These are phyloP conservation scores for Dryadomyces quercivorus DNA, from an alignment of 2,329 filamentous ascomycete species.

Conservation along the genomic window DNA sequence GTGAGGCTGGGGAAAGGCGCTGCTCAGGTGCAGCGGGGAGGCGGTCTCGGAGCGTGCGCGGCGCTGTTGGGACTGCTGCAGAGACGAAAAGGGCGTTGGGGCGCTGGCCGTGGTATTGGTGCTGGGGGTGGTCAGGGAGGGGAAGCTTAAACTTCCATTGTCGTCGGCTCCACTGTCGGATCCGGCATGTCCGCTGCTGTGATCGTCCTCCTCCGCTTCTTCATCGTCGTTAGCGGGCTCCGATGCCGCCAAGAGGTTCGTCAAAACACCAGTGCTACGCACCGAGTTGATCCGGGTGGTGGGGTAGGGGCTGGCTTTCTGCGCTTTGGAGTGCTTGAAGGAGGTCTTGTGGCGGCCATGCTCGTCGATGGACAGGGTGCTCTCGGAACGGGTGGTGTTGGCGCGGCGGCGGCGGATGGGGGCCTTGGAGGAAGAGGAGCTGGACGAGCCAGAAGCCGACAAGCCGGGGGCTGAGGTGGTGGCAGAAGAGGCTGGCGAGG, in stretches of 20 bases:
- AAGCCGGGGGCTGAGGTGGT: conserved; percentile 7
- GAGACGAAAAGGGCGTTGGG: conserved; percentile 16
- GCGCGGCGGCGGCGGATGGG: conserved; percentile 25
- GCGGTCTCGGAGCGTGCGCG: conserved; percentile 49
- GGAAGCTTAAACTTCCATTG: neutral
- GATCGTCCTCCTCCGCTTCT: conserved; percentile 19
- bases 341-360: conserved; percentile 50
- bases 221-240: conserved; percentile 26
- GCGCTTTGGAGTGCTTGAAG: conserved; percentile 49
- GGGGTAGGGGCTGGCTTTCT: conserved; percentile 51
- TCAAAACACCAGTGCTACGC: conserved; percentile 37
- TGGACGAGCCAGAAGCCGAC: conserved; percentile 14
- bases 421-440: conserved; percentile 23
- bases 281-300: conserved; percentile 46
- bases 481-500: conserved; percentile 11
- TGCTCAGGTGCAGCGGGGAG: conserved; percentile 44
- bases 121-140: conserved; percentile 15
- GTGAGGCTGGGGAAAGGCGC: conserved; percentile 7
- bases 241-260: conserved; percentile 17
- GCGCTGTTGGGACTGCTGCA: conserved; percentile 25
- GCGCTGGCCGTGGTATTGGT: conserved; percentile 17
- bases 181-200: conserved; percentile 6
- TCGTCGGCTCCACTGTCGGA: conserved; percentile 10
- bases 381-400: conserved; percentile 50
- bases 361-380: conserved; percentile 45